phyloP scores from a whole-genome alignment of 164 flowering plant genomes.

The Akebia trifoliata region DNA sequence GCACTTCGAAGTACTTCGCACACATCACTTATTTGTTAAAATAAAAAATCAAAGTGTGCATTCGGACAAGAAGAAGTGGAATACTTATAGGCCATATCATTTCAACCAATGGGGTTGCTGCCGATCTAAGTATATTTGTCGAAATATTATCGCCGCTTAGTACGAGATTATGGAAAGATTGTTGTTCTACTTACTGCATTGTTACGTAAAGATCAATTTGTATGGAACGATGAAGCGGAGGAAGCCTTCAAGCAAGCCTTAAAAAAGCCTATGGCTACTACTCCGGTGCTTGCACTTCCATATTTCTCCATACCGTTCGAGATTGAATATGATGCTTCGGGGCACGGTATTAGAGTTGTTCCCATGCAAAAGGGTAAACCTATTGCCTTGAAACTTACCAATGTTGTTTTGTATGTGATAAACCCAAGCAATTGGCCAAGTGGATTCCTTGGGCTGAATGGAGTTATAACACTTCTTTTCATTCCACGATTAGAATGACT shows the following conservation, averaged over 20 bases:
- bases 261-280: background rate
- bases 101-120: too few relatives aligned
- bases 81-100: too few relatives aligned
- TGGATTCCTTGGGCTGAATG: slow-evolving; percentile 3
- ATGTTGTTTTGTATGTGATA: background rate
- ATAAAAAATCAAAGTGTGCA: too few relatives aligned
- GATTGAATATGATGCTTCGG: background rate
- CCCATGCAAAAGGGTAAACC: background rate
- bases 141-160: background rate
- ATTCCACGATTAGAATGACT: background rate
- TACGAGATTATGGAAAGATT: background rate
- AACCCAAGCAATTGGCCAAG: background rate
- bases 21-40: too few relatives aligned
- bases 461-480: background rate
- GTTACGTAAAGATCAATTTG: background rate
- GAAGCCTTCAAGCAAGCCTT: background rate
- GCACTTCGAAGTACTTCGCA: too few relatives aligned
- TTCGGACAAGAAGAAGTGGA: too few relatives aligned
- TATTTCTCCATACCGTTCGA: background rate
- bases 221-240: background rate
- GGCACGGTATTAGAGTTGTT: background rate
- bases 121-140: too few relatives aligned
- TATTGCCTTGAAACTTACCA: background rate
- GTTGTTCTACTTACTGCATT: background rate
- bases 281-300: background rate